Evolutionary conservation across 139 green algal genomes (phyloP).

Genomic region (Micractinium conductrix): DNA sequence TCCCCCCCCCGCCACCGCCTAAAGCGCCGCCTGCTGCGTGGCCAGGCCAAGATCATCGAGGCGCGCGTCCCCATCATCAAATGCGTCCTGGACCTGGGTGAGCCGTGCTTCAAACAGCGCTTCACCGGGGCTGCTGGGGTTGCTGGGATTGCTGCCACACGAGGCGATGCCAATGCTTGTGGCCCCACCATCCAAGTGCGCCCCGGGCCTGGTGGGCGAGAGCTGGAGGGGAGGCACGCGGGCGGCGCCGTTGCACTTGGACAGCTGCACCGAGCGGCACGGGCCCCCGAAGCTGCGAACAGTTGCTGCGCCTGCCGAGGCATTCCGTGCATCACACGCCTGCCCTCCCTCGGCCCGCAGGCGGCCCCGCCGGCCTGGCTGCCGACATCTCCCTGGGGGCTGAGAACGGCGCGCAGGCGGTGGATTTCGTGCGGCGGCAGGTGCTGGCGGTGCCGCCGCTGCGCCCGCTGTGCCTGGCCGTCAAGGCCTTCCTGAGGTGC

Average conservation of each 20-base stretch:
- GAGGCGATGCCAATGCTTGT: too few relatives aligned
- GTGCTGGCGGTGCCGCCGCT: slow-evolving; percentile 61
- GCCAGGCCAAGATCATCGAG: slow-evolving; percentile 52
- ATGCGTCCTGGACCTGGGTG: slow-evolving; percentile 42
- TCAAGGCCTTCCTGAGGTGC: slow-evolving; percentile 68
- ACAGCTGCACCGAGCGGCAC: too few relatives aligned
- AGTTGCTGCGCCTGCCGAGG: too few relatives aligned
- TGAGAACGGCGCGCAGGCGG: slow-evolving; percentile 70
- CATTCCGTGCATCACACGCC: not conserved
- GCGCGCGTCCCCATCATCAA: slow-evolving; percentile 84
- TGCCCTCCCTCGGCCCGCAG: not conserved
- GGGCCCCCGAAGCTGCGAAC: too few relatives aligned
- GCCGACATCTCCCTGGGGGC: slow-evolving; percentile 80
- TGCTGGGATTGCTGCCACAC: too few relatives aligned
- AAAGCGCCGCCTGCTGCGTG: slow-evolving; percentile 23
- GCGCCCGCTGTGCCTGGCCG: slow-evolving; percentile 69
- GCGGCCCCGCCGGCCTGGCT: slow-evolving; percentile 35
- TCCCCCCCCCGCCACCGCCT: not conserved
- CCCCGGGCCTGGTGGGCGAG: too few relatives aligned
- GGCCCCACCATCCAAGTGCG: too few relatives aligned
- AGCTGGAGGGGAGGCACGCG: too few relatives aligned
- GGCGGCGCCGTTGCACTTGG: too few relatives aligned
- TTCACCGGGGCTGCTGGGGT: too few relatives aligned
- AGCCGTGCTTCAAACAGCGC: too few relatives aligned
- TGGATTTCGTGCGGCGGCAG: slow-evolving; percentile 60